Evolutionary conservation across 768 basidiomycete genomes (phyloP), one percentile per base, ranked within the genome.

Genomic region (Hebeloma cylindrosporum): DNA sequence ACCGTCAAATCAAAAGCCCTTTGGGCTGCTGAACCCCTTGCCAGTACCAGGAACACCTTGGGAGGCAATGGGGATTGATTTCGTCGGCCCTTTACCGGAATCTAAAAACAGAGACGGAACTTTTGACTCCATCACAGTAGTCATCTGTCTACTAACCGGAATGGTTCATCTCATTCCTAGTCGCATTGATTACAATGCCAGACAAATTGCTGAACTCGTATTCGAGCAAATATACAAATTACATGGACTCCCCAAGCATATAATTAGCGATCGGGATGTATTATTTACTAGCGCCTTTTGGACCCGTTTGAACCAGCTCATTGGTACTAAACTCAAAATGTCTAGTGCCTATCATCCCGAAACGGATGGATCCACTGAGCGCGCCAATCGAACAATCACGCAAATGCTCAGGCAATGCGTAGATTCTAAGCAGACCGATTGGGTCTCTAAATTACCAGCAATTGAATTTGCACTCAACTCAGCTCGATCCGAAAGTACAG

Each of bases 341-440:
- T 46, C 39, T 3, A 50, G 44, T 23, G 28, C 48, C 0, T 53
- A 50, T 36, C 48, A 53, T 40, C 48, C 48, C 0, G 31, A 48
- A 26, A 45, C 43, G 13, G 47, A 53, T 37, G 43, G 51, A n/a
- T 37, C 51, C 3, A 53, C 52, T 1, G 52, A 53, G 26, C 23
- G 44, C 1, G 53, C 55, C 0, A 61, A 61, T 21, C 26, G 47
- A 13, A 60, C 54, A 0, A 44, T 58, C 7, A 45, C 31, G 1
- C 57, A 60, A 20, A 58, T 60, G 56, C 14, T 60, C 0, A 11
- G 51, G 4, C 49, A 59, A 30, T 55, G 61, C 28, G 52, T 72
- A 0, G 22, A 16, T 0, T 41, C 52, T 0, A 57, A 62, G 14
- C 69, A 70, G 43, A 57, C 45, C 21, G 66, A 67, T 44, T 69